phyloP scores from a whole-genome alignment of 768 basidiomycete species.

The Boletus vinaceobasis region DNA sequence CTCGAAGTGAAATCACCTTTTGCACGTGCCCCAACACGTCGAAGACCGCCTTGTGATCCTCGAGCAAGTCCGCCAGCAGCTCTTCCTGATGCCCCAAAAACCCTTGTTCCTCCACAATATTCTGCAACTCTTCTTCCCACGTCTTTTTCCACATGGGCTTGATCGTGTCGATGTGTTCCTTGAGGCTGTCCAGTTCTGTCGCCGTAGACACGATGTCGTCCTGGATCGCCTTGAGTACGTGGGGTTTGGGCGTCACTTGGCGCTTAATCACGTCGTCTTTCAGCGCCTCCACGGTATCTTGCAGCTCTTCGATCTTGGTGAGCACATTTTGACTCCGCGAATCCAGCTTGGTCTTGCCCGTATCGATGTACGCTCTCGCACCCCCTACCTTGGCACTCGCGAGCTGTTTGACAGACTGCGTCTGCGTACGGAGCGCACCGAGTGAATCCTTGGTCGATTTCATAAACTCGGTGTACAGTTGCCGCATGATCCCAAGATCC shows the following conservation, averaged over 20 bases:
- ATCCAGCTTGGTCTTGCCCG: conserved; percentile 91
- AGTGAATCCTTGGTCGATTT: conserved; percentile 87
- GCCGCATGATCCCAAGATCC: conserved; percentile 90
- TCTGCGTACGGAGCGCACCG: conserved; percentile 73
- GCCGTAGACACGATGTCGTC: conserved; percentile 66
- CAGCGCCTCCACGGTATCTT: conserved; percentile 85
- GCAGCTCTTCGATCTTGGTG: conserved; percentile 89
- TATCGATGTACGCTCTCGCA: conserved; percentile 82
- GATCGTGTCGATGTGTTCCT: conserved; percentile 81
- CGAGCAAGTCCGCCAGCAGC: conserved; percentile 80
- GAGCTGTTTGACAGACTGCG: conserved; percentile 82
- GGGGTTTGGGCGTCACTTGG: conserved; percentile 77
- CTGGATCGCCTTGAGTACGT: conserved; percentile 65
- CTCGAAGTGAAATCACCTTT: conserved; percentile 75
- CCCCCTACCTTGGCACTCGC: conserved; percentile 81
- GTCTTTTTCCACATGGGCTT: conserved; percentile 99
- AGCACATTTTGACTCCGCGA: conserved; percentile 82
- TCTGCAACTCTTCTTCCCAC: conserved; percentile 94
- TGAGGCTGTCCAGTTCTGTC: conserved; percentile 69
- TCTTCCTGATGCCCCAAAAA: conserved; percentile 92
- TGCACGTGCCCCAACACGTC: conserved; percentile 90
- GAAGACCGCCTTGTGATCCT: conserved; percentile 86
- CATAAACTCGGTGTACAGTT: conserved; percentile 93
- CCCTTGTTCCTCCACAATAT: conserved; percentile 96
- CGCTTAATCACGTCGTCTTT: conserved; percentile 91